phyloP scores from a whole-genome alignment of 2,329 filamentous ascomycete genomes.

The Ophiosphaerella herpotricha region DNA sequence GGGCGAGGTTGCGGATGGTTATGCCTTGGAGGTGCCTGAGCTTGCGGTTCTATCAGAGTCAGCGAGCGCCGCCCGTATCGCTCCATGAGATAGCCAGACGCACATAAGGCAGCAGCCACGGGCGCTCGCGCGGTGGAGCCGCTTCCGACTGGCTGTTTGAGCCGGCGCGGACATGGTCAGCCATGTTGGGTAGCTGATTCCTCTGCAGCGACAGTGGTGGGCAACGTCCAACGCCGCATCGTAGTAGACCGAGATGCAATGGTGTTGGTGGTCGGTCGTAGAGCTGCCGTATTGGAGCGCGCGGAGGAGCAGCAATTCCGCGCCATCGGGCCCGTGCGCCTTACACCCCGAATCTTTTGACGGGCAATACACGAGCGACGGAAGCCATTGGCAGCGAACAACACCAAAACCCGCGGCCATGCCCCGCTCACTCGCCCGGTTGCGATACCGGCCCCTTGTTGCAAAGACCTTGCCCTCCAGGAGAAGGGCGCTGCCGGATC shows the following conservation, averaged over 20 bases:
- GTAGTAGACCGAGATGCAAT: constrained; percentile 3
- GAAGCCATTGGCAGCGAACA: constrained; percentile 13
- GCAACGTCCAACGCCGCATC: constrained; percentile 15
- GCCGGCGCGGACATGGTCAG: constrained; percentile 14
- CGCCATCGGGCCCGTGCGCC: constrained; percentile 12
- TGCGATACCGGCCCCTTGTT: constrained; percentile 27
- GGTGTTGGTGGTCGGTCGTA: constrained; percentile 6
- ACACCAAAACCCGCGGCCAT: constrained; percentile 21
- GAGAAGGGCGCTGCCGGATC: constrained; percentile 11
- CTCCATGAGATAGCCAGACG: constrained; percentile 1
- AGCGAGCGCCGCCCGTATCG: not conserved
- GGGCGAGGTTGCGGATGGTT: constrained; percentile 81
- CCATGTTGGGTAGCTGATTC: constrained; percentile 30
- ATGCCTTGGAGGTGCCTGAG: constrained; percentile 86
- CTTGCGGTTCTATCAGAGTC: constrained; percentile 72
- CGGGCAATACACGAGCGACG: constrained; percentile 1
- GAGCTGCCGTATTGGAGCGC: constrained; percentile 24
- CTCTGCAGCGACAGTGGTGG: constrained; percentile 3
- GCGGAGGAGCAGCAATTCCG: constrained; percentile 16
- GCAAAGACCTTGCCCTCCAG: constrained; percentile 21
- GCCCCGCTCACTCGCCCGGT: constrained; percentile 36
- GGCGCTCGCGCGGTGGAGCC: constrained; percentile 37
- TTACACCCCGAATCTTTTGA: constrained; percentile 15
- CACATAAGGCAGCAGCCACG: constrained; percentile 47
- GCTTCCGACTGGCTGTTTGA: constrained; percentile 13